Evolutionary conservation across 139 green algal genomes (phyloP), one percentile per base, ranked within the genome.

Genomic region (Trebouxia sp.): DNA sequence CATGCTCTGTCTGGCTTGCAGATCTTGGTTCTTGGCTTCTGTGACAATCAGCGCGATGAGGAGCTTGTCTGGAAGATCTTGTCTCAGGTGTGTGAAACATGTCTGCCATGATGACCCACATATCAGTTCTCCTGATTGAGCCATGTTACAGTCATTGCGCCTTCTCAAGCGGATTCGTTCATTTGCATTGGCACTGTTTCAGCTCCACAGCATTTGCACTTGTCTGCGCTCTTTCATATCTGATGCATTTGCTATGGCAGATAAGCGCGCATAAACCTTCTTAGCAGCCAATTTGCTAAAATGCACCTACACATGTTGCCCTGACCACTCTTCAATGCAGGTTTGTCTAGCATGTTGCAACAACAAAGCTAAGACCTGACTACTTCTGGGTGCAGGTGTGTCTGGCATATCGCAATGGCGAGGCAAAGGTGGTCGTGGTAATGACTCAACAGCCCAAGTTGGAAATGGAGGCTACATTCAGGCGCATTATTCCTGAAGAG

Each of bases 1-100:
- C 41, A 56, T 17, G 7, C 3, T 22, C n/a, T 51, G 5, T 14
- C 1, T 0, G 24, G 24, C 75, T 15, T 58, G 53, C 85, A 88
- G 81, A 80, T 85, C 6, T 77, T 92, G 51, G 84, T 92, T 26
- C 76, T 92, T 76, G 75, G 79, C 6, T 92, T 82, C 78, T 82
- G 69, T 48, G 65, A 81, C 22, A 87, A 74, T 69, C 76, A 89
- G 80, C 72, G 83, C 5, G 86, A 90, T 47, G 35, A 89, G 74
- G 86, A 90, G 81, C 83, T 90, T 14, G 76, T 92, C 41, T 86
- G 80, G 48, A 90, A 92, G 80, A 80, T 90, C 7, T 67, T 92
- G 56, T 55, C 83, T 35, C 88, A 91, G 85, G 80, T 83, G n/a
- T 3, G 5, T 30, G 5, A 11, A 7, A 15, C 38, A n/a, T 14